A percentile compares a stretch with the other conserved stretches of the same genome.
These are phyloP conservation scores for Azolla pinnata DNA, from an alignment of 75 land plant genomes.

Conservation along the genomic window DNA sequence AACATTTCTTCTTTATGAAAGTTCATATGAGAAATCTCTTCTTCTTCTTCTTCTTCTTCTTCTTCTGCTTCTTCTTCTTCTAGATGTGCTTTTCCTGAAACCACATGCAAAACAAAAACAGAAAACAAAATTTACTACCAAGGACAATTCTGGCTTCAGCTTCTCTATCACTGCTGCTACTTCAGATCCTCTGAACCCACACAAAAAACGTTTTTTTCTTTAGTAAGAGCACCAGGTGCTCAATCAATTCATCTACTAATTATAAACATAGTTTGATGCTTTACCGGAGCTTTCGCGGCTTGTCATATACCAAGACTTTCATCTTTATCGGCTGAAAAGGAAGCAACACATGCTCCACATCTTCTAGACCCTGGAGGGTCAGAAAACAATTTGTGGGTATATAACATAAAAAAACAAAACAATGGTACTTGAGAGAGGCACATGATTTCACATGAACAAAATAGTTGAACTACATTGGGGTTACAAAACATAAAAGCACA, in stretches of 20 bases:
- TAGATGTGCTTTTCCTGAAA: neutral
- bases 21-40: neutral
- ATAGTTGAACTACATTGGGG: too few species aligned
- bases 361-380: constrained; percentile 53
- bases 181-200: constrained; percentile 20
- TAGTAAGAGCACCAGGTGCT: neutral
- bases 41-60: too few species aligned
- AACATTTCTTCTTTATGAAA: neutral
- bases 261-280: neutral
- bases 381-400: too few species aligned
- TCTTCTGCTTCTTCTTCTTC: too few species aligned
- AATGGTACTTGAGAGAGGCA: neutral
- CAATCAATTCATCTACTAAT: neutral
- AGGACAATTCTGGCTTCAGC: neutral
- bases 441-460: too few species aligned
- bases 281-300: constrained; percentile 10
- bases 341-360: constrained; percentile 41
- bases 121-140: neutral
- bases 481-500: too few species aligned
- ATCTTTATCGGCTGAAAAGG: constrained; percentile 68
- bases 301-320: constrained; percentile 37
- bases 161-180: constrained; percentile 3
- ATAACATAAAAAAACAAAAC: constrained; percentile 11
- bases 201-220: too few species aligned
- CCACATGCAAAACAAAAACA: neutral